phyloP scores from a whole-genome alignment of 305 asterid species.

The Fraxinus nigra region DNA sequence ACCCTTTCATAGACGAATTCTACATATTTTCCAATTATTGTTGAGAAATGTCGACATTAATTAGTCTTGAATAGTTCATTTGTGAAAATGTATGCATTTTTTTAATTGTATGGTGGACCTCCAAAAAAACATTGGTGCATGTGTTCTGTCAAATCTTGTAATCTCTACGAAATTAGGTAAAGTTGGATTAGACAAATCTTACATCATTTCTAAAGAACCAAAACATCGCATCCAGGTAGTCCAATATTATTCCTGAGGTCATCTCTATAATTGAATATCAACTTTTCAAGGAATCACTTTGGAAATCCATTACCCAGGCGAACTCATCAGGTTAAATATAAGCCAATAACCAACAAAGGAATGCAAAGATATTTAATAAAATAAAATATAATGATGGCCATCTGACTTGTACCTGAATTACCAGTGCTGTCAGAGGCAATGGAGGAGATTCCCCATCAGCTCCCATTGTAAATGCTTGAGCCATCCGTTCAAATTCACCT shows the following conservation, averaged over 20 bases:
- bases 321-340: not conserved
- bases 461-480: conserved; percentile 64
- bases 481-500: conserved; percentile 62
- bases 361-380: conserved; percentile 9
- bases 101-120: not conserved
- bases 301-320: conserved; percentile 10
- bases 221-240: not conserved
- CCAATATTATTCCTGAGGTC: not conserved
- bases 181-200: not conserved
- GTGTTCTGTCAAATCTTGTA: not conserved
- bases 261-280: conserved; percentile 5
- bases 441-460: conserved; percentile 53
- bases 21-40: not conserved
- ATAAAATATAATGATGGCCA: conserved; percentile 1
- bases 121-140: not conserved
- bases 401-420: conserved; percentile 64
- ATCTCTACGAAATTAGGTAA: not conserved
- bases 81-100: not conserved
- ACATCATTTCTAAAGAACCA: not conserved
- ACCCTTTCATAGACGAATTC: not conserved
- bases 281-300: not conserved
- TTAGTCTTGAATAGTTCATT: not conserved
- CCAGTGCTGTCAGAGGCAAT: conserved; percentile 74
- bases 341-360: conserved; percentile 7
- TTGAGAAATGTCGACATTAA: too few relatives aligned